Percentiles rank a stretch among this genome's conserved stretches.
phyloP scores from a whole-genome alignment of 306 rosid genomes.

The Ormosia emarginata region DNA sequence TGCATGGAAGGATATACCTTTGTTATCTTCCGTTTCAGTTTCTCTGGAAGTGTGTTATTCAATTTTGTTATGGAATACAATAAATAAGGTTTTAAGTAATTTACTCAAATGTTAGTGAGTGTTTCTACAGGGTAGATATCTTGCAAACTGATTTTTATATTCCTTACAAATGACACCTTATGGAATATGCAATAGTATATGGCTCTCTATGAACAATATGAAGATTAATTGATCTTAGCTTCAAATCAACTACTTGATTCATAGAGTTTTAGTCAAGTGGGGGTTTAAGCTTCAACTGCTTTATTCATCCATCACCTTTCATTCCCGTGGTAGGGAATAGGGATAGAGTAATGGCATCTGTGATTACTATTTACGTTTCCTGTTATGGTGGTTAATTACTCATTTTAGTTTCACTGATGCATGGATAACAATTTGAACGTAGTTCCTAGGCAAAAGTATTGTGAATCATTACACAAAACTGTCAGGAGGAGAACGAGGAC shows the following conservation, averaged over 20 bases:
- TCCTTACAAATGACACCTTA: not conserved
- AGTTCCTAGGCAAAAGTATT: slow-evolving; percentile 96
- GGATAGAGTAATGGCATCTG: not conserved
- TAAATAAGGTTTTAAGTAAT: not conserved
- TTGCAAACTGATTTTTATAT: not conserved
- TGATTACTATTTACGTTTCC: not conserved
- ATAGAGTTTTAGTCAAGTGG: not conserved
- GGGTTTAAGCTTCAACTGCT: too few relatives aligned
- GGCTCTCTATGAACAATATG: not conserved
- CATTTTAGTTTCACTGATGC: slow-evolving; percentile 24
- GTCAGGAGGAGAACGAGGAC: slow-evolving; percentile 91
- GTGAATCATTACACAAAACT: slow-evolving; percentile 78
- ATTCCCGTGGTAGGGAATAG: not conserved
- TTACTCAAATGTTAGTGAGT: not conserved
- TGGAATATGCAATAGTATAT: not conserved
- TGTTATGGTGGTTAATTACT: not conserved
- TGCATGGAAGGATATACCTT: too few relatives aligned
- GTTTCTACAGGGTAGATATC: not conserved
- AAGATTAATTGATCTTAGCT: not conserved
- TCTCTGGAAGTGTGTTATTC: not conserved
- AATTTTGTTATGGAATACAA: not conserved
- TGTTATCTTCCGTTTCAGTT: not conserved
- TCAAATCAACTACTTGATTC: not conserved
- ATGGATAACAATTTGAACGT: slow-evolving; percentile 27
- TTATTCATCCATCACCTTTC: not conserved